Evolutionary conservation across 1,284 basidiomycete genomes (phyloP), one percentile per base, ranked within the genome.

Genomic region (Boletus holoroseus): DNA sequence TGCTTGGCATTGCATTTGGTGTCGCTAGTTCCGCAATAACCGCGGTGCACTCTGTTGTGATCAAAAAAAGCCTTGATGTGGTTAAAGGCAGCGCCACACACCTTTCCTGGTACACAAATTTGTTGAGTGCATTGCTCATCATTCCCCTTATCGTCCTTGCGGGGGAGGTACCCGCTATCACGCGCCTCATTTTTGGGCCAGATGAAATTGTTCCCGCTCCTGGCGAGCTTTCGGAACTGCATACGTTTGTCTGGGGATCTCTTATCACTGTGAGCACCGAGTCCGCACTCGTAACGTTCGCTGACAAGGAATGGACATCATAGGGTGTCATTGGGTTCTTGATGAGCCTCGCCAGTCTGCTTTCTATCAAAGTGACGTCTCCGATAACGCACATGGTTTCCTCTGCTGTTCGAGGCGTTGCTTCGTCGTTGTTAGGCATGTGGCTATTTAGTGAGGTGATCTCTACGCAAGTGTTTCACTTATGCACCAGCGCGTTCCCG

Each of bases 361-460:
- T 94, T 40, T 90, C 87, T 26, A 93, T 94, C 74, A 91, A 94
- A 68, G 85, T 94, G 53, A 94, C 91, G 3, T 93, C 90, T 2
- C 91, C 91, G 13, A 90, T 93, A 64, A 92, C 91, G 2, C 91
- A 94, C 68, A 94, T 94, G 91, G 75, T 93, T 28, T 91, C 88
- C 7, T 90, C 88, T 12, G 89, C 90, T 39, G 86, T 89, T 24
- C 84, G 83, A 37, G 89, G 89, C 16, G 91, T 93, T 24, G 81
- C 89, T 0, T 85, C 83, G 13, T 88, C 88, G 2, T 63, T 90
- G 41, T 75, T 93, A 15, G 87, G 82, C 27, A 75, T 86, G 65
- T 84, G 77, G 80, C 58, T 89, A 13, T 93, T 93, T 72, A 60
- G 72, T 18, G 91, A 94, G 44, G 63, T 85, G 50, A 81, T 94